These are phyloP conservation scores for Leccinum fibrillosum DNA, from an alignment of 768 basidiomycete genomes.

Conservation along the genomic window DNA sequence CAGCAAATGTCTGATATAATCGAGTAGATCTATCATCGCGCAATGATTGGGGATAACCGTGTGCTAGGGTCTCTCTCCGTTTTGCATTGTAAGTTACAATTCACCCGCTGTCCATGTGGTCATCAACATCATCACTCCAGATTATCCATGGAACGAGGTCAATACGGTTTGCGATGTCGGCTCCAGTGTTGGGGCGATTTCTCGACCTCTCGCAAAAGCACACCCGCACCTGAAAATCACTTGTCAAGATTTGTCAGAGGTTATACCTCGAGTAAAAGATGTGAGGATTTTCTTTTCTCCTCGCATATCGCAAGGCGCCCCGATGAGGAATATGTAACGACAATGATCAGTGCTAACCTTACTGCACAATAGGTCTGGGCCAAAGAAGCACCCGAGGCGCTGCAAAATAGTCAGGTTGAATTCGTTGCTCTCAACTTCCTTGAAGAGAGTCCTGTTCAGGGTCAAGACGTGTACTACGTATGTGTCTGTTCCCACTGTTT, in stretches of 20 bases:
- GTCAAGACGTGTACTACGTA: background rate
- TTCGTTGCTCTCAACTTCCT: background rate
- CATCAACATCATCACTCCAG: background rate
- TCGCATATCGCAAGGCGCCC: background rate
- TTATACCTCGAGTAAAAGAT: background rate
- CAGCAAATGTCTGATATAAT: background rate
- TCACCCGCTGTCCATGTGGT: background rate
- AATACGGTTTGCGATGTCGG: background rate
- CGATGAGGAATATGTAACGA: background rate
- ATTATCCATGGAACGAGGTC: background rate
- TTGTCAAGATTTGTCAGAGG: background rate
- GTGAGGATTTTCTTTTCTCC: background rate
- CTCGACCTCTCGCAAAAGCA: background rate
- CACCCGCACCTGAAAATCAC: background rate
- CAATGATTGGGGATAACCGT: constrained; percentile 18
- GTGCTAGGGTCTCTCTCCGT: constrained; percentile 16
- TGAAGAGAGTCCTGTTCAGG: background rate
- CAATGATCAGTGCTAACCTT: background rate
- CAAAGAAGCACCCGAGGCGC: background rate
- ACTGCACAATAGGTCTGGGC: background rate
- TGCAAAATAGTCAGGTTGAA: constrained; percentile 10
- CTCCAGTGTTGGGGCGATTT: background rate
- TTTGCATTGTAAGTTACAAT: background rate
- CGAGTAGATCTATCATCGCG: constrained; percentile 19
- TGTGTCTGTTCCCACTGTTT: background rate